Evolutionary conservation across 1,284 basidiomycete species (phyloP), one percentile per base, ranked within the genome.

Genomic region (Trametes polyzona): DNA sequence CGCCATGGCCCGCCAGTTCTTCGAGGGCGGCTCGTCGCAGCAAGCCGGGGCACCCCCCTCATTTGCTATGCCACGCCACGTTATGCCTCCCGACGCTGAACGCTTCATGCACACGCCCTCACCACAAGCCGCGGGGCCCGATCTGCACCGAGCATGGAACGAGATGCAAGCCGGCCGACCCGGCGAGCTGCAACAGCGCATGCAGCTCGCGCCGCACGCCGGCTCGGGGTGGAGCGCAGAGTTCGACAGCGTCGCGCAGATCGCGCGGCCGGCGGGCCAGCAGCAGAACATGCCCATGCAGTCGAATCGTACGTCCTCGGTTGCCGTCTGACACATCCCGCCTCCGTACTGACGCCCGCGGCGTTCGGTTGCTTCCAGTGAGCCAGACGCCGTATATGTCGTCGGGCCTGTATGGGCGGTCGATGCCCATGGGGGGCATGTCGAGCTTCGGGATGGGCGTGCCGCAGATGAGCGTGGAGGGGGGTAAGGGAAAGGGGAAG

Each of bases 1-100:
- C 46, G 80, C 83, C n/a, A 81, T 90, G 64, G 90, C 90, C 24
- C 84, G 86, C 36, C 88, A 90, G 59, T 93, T 93, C 72, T 93
- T 93, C 66, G 82, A 87, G 54, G 74, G 73, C 23, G 75, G 75
- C 52, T 64, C 69, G 17, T 73, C 72, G 51, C 67, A 67, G n/a
- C 65, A 74, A 33, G 65, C 68, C 0, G 54, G 47, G 14, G 63
- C 71, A 19, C 66, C 65, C 1, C 66, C 73, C 27, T 59, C 71
- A 44, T 68, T 71, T 50, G 52, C 71, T 40, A 61, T 68, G 52
- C 30, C 76, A 59, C 60, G 71, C 63, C 61, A 71, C 51, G 70
- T 77, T 32, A 63, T 71, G 19, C 76, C 74, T n/a, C 65, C 70
- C 1, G 78, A 81, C 30, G 64, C 82, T 40, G 67, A 75, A 17